phyloP scores from a whole-genome alignment of 2,329 filamentous ascomycete genomes.

The Microascus cirrosus region DNA sequence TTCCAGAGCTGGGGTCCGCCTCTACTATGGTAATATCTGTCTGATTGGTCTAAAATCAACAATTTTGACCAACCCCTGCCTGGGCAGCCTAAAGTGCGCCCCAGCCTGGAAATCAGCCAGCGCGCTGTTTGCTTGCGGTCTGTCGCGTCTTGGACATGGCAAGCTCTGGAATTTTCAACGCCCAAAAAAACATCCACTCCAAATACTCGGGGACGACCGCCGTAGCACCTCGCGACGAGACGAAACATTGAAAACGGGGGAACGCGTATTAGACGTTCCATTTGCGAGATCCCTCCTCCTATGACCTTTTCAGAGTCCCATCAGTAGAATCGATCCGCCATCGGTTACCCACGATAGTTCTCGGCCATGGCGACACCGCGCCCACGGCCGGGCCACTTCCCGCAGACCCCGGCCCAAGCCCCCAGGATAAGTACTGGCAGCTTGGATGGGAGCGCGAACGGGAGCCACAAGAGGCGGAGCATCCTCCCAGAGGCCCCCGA shows the following conservation, averaged over 20 bases:
- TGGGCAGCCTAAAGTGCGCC: not conserved
- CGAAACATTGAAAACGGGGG: not conserved
- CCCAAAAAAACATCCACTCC: not conserved
- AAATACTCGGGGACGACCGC: not conserved
- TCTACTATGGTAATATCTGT: not conserved
- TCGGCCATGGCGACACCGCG: conserved; percentile 5
- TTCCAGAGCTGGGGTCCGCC: not conserved
- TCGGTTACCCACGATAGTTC: not conserved
- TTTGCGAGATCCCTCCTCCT: not conserved
- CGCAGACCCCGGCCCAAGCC: conserved; percentile 3
- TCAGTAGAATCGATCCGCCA: not conserved
- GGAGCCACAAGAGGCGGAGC: conserved; percentile 8
- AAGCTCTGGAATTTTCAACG: not conserved
- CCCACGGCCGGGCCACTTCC: conserved; percentile 5
- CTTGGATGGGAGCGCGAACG: not conserved
- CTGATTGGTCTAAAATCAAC: not conserved
- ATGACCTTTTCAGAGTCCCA: not conserved
- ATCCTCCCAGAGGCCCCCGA: conserved; percentile 37
- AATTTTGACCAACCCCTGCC: not conserved
- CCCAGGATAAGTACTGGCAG: not conserved
- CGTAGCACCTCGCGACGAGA: not conserved
- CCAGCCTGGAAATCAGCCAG: not conserved
- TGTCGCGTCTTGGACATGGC: not conserved
- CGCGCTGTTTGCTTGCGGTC: not conserved
- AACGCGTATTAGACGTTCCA: not conserved